These are phyloP conservation scores for Clarireedia hainanense DNA, from an alignment of 2,329 filamentous ascomycete genomes.

Conservation along the genomic window DNA sequence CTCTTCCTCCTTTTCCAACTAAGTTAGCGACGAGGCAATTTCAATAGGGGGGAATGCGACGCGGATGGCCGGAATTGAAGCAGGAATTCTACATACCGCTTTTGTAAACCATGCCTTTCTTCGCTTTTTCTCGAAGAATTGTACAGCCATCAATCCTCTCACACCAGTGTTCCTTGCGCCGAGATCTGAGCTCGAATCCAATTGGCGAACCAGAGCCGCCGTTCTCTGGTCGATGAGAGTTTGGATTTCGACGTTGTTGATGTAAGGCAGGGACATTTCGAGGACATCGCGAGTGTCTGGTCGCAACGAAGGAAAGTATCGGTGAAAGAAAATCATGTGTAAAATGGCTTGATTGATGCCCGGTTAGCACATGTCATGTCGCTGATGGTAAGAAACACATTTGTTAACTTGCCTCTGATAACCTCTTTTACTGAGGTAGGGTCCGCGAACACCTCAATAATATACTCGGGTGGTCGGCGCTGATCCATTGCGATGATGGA, in stretches of 20 bases:
- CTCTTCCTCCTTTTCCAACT: conserved; percentile 6
- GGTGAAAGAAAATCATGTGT: conserved; percentile 98
- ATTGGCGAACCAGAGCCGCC: conserved; percentile 68
- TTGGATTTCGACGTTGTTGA: conserved; percentile 85
- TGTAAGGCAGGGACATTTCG: conserved; percentile 80
- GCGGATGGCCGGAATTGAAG: conserved; percentile 3
- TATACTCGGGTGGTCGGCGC: conserved; percentile 73
- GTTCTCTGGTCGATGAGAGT: conserved; percentile 88
- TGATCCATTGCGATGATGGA: conserved; percentile 44
- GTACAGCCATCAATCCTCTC: conserved; percentile 72
- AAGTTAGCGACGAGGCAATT: neutral
- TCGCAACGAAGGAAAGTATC: conserved; percentile 82
- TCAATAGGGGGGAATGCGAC: neutral
- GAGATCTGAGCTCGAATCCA: conserved; percentile 50
- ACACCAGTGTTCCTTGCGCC: conserved; percentile 43
- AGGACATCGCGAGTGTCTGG: conserved; percentile 83
- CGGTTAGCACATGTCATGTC: neutral
- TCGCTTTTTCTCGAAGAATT: conserved; percentile 91
- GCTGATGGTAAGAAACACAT: conserved; percentile 1
- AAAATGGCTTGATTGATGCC: conserved; percentile 60
- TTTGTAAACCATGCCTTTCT: conserved; percentile 74
- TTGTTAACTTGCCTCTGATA: conserved; percentile 61
- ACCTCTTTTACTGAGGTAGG: conserved; percentile 84
- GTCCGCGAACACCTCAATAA: conserved; percentile 89
- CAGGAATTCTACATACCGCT: conserved; percentile 47